Evolutionary conservation across 176 grass and related monocot species (phyloP), one percentile per base, ranked within the genome.

Genomic region (Triticum aestivum): DNA sequence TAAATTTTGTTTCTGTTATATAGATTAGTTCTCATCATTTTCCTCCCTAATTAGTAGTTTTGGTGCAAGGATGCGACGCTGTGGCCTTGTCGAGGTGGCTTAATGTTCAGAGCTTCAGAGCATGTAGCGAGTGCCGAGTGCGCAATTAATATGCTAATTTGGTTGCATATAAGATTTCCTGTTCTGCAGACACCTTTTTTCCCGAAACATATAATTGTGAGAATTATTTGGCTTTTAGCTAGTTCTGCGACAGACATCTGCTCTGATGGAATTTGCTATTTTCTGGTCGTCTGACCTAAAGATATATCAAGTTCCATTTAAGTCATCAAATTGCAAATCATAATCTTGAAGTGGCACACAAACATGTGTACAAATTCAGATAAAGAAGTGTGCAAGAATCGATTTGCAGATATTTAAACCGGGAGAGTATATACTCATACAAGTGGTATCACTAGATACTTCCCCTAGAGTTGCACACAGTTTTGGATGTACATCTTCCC

Each of bases 1-100:
- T 33, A 71, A 73, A 74, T 84, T 84, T 90, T 87, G 75, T 73
- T 47, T 20, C 52, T 20, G 0, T 58, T 56, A 56, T 54, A 20
- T 47, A 76, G 35, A 38, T 66, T 52, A 62, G 3, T 0, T 58
- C 12, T 4, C 1, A n/a, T 85, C 54, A 30, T 14, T 66, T 18
- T 7, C 27, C 37, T 8, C 41, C n/a, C 26, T 23, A 47, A 73
- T 58, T 70, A 30, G 17, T 17, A 77, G 63, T 62, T 34, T 42
- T 47, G 71, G 17, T 67, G 18, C 24, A 20, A 65, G 23, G 30
- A 68, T 14, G 5, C 15, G 37, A 44, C 17, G 71, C 6, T 84
- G 75, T 78, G 17, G 52, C 18, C 72, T 77, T 77, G 17, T 87
- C 32, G 15, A 54, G 14, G 24, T 44, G 41, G 41, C 44, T 10